A percentile compares a stretch with the other conserved stretches of the same genome.
Evolutionary conservation across 371 early-diverging fungal genomes (phyloP).

Genomic region (Agmasoma carcini): DNA sequence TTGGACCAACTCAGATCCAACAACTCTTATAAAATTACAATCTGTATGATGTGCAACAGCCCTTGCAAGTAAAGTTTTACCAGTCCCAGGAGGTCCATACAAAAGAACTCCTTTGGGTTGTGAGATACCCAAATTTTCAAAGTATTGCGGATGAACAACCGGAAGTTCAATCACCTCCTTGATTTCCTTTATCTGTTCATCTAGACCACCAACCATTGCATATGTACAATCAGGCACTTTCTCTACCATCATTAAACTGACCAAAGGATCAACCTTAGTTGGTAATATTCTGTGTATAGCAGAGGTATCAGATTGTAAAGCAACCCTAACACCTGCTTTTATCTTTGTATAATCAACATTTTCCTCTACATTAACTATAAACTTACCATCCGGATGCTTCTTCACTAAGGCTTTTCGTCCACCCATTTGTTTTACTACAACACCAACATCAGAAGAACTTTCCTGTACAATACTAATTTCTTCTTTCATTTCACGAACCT

Average conservation of each 20-base stretch:
- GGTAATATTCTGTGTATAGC: slow-evolving; percentile 74
- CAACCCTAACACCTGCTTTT: slow-evolving; percentile 83
- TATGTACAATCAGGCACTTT: slow-evolving; percentile 98
- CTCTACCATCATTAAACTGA: slow-evolving; percentile 96
- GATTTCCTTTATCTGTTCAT: slow-evolving; percentile 97
- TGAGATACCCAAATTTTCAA: slow-evolving; percentile 92
- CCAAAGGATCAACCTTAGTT: slow-evolving; percentile 78
- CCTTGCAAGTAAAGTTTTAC: slow-evolving; percentile 67
- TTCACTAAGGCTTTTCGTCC: slow-evolving; percentile 93
- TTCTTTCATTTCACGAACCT: slow-evolving; percentile 81
- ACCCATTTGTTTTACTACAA: slow-evolving; percentile 94
- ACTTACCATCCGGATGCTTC: slow-evolving; percentile 93
- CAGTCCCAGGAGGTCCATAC: slow-evolving; percentile 77
- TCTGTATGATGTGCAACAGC: slow-evolving; percentile 98
- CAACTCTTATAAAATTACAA: slow-evolving; percentile 94
- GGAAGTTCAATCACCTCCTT: slow-evolving; percentile 97
- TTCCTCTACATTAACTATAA: slow-evolving; percentile 77
- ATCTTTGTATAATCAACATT: slow-evolving; percentile 75
- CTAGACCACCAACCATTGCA: slow-evolving; percentile 95
- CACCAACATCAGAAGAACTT: slow-evolving; percentile 86
- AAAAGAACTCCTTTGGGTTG: slow-evolving; percentile 95
- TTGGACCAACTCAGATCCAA: slow-evolving; percentile 96
- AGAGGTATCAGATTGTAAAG: slow-evolving; percentile 75
- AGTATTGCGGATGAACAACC: slow-evolving; percentile 92
- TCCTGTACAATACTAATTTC: slow-evolving; percentile 90